A percentile compares a stretch with the other conserved stretches of the same genome.
These are phyloP conservation scores for Exobasidium rhododendri DNA, from an alignment of 1,284 basidiomycete genomes.

Conservation along the genomic window DNA sequence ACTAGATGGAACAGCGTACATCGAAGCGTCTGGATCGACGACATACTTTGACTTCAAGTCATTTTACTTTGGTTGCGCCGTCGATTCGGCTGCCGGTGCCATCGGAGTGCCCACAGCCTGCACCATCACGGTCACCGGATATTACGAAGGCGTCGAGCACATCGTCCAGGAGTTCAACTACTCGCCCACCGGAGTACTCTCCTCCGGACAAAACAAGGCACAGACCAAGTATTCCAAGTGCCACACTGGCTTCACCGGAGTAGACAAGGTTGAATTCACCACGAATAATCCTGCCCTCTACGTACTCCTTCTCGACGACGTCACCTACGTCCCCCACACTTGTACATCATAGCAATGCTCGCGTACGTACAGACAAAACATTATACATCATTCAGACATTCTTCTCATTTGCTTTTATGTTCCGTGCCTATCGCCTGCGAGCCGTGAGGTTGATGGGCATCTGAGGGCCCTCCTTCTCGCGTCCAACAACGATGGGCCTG, in stretches of 20 bases:
- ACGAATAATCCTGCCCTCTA: neutral
- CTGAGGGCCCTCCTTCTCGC: too few relatives aligned
- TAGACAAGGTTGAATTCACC: constrained; percentile 1
- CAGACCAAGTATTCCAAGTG: neutral
- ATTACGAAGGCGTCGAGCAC: neutral
- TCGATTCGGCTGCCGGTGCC: neutral
- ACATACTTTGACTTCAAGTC: neutral
- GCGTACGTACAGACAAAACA: too few relatives aligned
- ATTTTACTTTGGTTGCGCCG: neutral
- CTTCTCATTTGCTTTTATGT: too few relatives aligned
- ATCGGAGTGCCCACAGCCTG: neutral
- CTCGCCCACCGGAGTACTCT: neutral
- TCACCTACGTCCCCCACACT: neutral
- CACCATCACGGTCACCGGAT: constrained; percentile 1
- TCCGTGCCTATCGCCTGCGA: too few relatives aligned
- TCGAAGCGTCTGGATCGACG: neutral
- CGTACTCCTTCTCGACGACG: neutral
- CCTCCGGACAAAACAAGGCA: neutral
- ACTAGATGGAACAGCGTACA: neutral
- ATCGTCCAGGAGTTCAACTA: neutral
- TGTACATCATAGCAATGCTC: constrained; percentile 2
- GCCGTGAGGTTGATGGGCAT: too few relatives aligned
- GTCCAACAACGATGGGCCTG: too few relatives aligned
- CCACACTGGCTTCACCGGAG: constrained; percentile 5
- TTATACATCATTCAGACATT: too few relatives aligned